Base-by-base conservation (phyloP, 2,329 filamentous ascomycete genomes). In the Alternaria atra region DNA sequence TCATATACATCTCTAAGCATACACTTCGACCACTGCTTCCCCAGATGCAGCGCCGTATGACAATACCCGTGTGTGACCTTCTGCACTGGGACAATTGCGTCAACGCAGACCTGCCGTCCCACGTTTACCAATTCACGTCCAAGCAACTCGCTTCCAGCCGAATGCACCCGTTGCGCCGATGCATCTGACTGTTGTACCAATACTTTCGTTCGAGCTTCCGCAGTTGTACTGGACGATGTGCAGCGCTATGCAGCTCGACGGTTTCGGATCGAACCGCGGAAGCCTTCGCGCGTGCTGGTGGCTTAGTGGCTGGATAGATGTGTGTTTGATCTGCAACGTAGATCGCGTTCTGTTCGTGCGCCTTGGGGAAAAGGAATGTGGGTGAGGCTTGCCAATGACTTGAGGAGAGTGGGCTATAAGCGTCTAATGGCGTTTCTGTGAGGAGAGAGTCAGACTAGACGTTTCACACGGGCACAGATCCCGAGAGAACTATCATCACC, bases 101-200 rank as follows among this genome's bases (percentile, higher is more conserved):
- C 56, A 44, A 46, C 47, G 51, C 52, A 48, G 29, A 52, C 48
- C 60, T 63, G 60, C 52, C 56, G 56, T 60, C 56, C 52, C 47
- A 60, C 52, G 42, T 56, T 44, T 48, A 25, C 60, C 44, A 34
- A n/a, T 46, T 44, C 43, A 25, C 40, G 9, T 52, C 30, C 34
- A 42, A 47, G n/a, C 37, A 51, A 51, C 30, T 42, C 30, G 43
- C 48, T 37, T 50, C 27, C 29, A 48, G 56, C 56, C 35, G 34
- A 32, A 32, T 23, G 35, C 40, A 17, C 43, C 35, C 25, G 20
- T 55, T 55, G 30, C 44, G 30, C 20, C 57, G 30, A 42, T 20
- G 23, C 48, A 40, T 48, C 34, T 27, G 27, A 27, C 34, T 44
- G 56, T 62, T 59, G 52, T 57, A 62, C 55, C 56, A 59, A 62